Base-by-base conservation (phyloP, 75 land plant genomes). In the Chamaecyparis obtusa region DNA sequence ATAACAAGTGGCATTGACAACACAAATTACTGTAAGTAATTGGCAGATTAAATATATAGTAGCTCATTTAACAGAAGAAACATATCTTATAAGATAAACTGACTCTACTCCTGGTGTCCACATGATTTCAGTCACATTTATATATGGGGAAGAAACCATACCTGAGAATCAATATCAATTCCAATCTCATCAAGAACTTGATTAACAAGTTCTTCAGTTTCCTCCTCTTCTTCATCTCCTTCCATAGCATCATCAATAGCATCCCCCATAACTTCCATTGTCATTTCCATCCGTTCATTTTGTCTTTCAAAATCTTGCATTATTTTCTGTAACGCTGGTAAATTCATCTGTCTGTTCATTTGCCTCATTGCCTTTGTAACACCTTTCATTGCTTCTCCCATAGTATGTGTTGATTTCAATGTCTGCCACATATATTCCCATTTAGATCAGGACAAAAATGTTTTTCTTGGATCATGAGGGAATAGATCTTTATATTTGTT, bases 101-200 rank as follows among this genome's bases (percentile, higher is more conserved):
- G 48, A 80, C 48, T 80, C 7, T 43, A 24, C 44, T 43, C 49
- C 24, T 41, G 44, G 83, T 36, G 41, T 76, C 41, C 37, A 27
- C 8, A 21, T 24, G 16, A 64, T 35, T 82, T 39, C 19, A 24
- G 14, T 86, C 5, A 27, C 48, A 33, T 86, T 11, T 33, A 86
- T 33, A 44, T 81, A 41, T 32, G 35, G 83, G 7, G 30, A 85
- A 86, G 56, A 56, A 84, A 16, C 2, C 16, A 21, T 91, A 96
- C 99, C 98, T 96, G 94, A 75, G 89, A 86, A 83, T 97, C 93
- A 51, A 97, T 89, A 85, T 97, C 95, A 82, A 97, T 94, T 85
- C 99, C 99, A 91, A 97, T 97, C 90, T 97, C 99, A 90, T 97
- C 99, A 71, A 97, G 95, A 67, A 97, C 99, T 86, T 97, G 99